Evolutionary conservation across 331 rosid genomes (phyloP).

Genomic region (Stylosanthes scabra): DNA sequence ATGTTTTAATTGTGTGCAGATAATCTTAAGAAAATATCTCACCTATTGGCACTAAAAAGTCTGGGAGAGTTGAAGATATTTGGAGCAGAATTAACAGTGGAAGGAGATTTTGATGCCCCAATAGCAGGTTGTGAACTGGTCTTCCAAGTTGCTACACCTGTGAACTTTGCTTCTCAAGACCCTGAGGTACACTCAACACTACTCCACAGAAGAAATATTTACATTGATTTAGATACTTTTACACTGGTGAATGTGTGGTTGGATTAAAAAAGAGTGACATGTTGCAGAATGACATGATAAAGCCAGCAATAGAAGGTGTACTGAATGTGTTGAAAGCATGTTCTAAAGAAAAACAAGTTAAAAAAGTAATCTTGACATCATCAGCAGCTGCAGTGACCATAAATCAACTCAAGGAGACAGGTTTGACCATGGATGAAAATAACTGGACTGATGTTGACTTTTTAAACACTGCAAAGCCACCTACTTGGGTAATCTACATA

Average conservation of each 20-base stretch:
- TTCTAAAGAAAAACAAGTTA: conserved; percentile 64
- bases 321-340: conserved; percentile 74
- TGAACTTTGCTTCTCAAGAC: conserved; percentile 77
- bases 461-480: conserved; percentile 66
- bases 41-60: conserved; percentile 58
- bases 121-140: conserved; percentile 75
- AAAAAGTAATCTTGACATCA: conserved; percentile 79
- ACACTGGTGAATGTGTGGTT: background rate
- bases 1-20: conserved; percentile 43
- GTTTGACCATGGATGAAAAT: conserved; percentile 63
- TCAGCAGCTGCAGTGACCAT: conserved; percentile 81
- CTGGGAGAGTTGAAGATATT: conserved; percentile 66
- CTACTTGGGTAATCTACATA: conserved; percentile 66
- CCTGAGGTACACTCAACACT: conserved; percentile 68
- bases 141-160: conserved; percentile 86
- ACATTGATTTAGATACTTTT: background rate
- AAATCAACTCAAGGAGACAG: conserved; percentile 56
- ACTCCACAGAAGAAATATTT: background rate
- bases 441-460: conserved; percentile 76
- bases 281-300: conserved; percentile 82
- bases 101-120: conserved; percentile 69
- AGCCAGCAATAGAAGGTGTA: conserved; percentile 79
- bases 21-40: conserved; percentile 62
- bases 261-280: background rate
- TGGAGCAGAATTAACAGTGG: conserved; percentile 69